Conservation (phyloP, 176 grass and related monocot genomes). For the Tillandsia fasciculata region DNA sequence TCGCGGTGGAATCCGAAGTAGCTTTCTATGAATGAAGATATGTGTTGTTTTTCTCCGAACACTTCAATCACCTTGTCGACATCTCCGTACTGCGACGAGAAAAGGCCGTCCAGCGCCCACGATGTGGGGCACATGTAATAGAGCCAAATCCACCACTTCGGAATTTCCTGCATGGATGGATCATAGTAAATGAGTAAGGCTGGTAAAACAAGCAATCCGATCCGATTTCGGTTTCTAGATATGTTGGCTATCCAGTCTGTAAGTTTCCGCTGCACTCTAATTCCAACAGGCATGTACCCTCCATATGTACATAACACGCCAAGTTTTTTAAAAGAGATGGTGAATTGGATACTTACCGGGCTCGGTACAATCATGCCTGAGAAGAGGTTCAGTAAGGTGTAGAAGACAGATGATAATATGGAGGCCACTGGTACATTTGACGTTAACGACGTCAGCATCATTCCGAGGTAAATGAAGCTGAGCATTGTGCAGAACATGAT, state of each 20-base stretch:
- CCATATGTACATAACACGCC: neutral
- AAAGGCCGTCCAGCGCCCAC: constrained; percentile 57
- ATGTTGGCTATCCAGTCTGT: neutral
- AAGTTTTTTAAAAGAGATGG: neutral
- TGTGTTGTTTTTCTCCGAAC: constrained; percentile 46
- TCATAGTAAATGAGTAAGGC: neutral
- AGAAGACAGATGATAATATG: constrained; percentile 54
- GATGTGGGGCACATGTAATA: constrained; percentile 47
- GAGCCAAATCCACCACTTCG: constrained; percentile 80
- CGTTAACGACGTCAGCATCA: constrained; percentile 55
- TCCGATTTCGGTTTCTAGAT: neutral
- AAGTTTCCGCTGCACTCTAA: too few relatives aligned
- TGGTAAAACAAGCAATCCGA: too few relatives aligned
- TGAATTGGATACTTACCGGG: constrained; percentile 36
- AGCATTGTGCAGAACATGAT: constrained; percentile 52
- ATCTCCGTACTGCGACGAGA: constrained; percentile 62
- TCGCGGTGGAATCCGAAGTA: constrained; percentile 54
- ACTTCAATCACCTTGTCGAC: constrained; percentile 12
- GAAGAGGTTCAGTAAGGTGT: constrained; percentile 45
- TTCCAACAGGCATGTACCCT: too few relatives aligned
- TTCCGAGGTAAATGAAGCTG: constrained; percentile 61
- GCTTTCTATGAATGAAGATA: constrained; percentile 39
- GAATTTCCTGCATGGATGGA: constrained; percentile 60
- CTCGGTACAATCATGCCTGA: constrained; percentile 51
- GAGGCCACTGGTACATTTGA: constrained; percentile 47